These are phyloP conservation scores for Rhodotorula sp. DNA, from an alignment of 1,284 basidiomycete genomes.

Conservation along the genomic window DNA sequence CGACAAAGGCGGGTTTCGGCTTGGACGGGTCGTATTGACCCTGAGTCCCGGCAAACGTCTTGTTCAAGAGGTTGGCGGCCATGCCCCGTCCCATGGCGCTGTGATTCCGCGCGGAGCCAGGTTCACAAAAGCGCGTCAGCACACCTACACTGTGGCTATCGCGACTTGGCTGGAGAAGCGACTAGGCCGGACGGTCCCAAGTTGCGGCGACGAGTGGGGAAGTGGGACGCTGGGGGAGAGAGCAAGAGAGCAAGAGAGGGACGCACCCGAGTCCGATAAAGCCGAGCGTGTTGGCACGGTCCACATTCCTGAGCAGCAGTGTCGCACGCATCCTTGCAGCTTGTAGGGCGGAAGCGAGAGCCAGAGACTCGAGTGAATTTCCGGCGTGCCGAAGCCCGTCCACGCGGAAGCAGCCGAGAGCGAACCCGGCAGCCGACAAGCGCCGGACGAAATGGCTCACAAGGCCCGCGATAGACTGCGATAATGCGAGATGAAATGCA, in stretches of 20 bases:
- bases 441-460: too few species aligned
- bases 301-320: slow-evolving; percentile 2
- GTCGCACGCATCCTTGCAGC: slow-evolving; percentile 21
- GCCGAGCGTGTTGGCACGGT: slow-evolving; percentile 59
- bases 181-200: too few species aligned
- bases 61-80: slow-evolving; percentile 65
- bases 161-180: background rate
- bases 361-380: too few species aligned
- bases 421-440: background rate
- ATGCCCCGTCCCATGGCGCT: slow-evolving; percentile 71
- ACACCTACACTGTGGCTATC: background rate
- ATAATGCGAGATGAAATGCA: too few species aligned
- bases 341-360: background rate
- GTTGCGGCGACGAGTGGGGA: background rate
- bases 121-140: background rate
- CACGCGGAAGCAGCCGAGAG: background rate
- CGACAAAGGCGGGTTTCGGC: slow-evolving; percentile 56
- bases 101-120: background rate
- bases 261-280: slow-evolving; percentile 72
- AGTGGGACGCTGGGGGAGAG: background rate
- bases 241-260: too few species aligned
- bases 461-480: too few species aligned
- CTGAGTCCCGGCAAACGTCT: slow-evolving; percentile 36
- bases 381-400: too few species aligned
- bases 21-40: slow-evolving; percentile 21